These are phyloP conservation scores for Diaporthe capsici DNA, from an alignment of 2,329 filamentous ascomycete species.

Conservation along the genomic window DNA sequence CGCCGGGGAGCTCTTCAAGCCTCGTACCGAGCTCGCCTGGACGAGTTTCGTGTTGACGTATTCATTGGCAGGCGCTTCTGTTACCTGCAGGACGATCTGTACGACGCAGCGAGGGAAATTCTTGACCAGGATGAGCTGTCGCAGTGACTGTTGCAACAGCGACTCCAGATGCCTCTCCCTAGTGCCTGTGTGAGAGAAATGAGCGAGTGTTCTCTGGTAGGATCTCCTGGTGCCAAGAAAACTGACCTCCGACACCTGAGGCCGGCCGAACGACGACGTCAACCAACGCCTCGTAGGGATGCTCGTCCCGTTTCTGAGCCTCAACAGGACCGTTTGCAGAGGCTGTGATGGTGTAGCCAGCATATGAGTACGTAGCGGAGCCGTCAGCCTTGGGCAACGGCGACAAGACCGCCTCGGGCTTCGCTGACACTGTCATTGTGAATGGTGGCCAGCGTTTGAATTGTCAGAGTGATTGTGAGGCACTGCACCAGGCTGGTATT, in stretches of 20 bases:
- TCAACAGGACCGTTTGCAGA: conserved; percentile 95
- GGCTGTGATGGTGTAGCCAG: conserved; percentile 85
- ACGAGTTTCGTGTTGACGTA: conserved; percentile 72
- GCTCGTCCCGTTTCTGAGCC: conserved; percentile 88
- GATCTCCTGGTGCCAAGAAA: conserved; percentile 32
- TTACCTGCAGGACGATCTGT: conserved; percentile 85
- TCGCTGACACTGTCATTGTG: conserved; percentile 58
- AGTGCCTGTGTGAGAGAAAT: conserved; percentile 64
- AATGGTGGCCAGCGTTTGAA: conserved; percentile 36
- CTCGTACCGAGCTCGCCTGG: conserved; percentile 71
- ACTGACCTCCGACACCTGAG: conserved; percentile 83
- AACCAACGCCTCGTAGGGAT: conserved; percentile 90
- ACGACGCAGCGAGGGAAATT: conserved; percentile 83
- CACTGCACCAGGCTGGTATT: conserved; percentile 36
- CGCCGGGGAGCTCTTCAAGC: conserved; percentile 15
- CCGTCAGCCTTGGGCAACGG: conserved; percentile 81
- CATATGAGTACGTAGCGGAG: conserved; percentile 81
- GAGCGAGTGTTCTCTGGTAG: conserved; percentile 41
- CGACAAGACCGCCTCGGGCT: conserved; percentile 68
- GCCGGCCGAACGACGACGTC: conserved; percentile 92
- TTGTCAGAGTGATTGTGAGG: conserved; percentile 2
- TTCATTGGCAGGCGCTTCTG: conserved; percentile 77
- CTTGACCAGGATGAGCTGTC: conserved; percentile 81
- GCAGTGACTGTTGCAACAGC: conserved; percentile 78
- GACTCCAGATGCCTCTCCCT: conserved; percentile 87